phyloP scores from a whole-genome alignment of 2,329 filamentous ascomycete species.

The Samsoniella hepiali region DNA sequence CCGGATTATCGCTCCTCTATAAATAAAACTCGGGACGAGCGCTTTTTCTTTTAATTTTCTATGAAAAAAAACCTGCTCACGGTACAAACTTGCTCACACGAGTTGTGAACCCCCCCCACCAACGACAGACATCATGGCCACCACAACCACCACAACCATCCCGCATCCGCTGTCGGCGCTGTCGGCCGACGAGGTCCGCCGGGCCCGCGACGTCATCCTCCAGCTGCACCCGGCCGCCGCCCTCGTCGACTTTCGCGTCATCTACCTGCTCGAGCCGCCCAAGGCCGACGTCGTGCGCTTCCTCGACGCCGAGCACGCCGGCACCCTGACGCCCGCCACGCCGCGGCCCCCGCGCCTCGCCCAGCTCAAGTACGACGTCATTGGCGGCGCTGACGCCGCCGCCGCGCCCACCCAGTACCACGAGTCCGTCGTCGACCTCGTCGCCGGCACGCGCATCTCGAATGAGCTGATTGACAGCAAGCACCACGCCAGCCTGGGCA shows the following conservation, averaged over 20 bases:
- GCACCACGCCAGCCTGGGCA: slow-evolving; percentile 30
- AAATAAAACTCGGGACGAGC: too few relatives aligned
- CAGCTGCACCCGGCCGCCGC: slow-evolving; percentile 28
- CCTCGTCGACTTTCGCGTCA: slow-evolving; percentile 46
- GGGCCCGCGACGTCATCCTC: slow-evolving; percentile 35
- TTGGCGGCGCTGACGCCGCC: slow-evolving; percentile 23
- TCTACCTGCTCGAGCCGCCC: slow-evolving; percentile 48
- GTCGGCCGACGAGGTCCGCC: slow-evolving; percentile 29
- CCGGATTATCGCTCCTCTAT: too few relatives aligned
- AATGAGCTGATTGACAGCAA: slow-evolving; percentile 29
- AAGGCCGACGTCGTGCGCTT: slow-evolving; percentile 46
- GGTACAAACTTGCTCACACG: not conserved
- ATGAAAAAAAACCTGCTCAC: not conserved
- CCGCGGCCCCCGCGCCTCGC: slow-evolving; percentile 37
- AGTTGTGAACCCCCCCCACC: too few relatives aligned
- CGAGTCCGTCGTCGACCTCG: slow-evolving; percentile 36
- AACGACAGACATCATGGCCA: not conserved
- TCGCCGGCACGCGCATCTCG: slow-evolving; percentile 23
- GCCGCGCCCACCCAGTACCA: slow-evolving; percentile 26
- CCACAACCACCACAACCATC: not conserved
- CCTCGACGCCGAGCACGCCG: slow-evolving; percentile 42
- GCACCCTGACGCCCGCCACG: slow-evolving; percentile 27
- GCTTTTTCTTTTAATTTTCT: not conserved
- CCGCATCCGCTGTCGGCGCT: slow-evolving; percentile 35
- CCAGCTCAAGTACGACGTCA: slow-evolving; percentile 39